phyloP scores from a whole-genome alignment of 768 basidiomycete species.

The Russula virescens region DNA sequence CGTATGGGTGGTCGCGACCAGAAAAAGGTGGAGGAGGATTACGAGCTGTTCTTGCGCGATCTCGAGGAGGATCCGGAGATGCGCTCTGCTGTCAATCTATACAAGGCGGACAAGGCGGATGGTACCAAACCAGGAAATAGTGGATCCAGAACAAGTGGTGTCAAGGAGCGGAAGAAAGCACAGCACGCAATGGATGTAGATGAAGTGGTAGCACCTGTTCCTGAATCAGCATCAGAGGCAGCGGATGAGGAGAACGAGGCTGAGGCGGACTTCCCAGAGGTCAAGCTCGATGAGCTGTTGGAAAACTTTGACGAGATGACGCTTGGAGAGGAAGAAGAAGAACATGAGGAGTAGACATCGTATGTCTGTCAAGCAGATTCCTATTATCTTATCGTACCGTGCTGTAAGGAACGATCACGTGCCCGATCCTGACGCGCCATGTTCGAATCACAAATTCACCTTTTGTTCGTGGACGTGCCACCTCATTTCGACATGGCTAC shows the following conservation, averaged over 20 bases:
- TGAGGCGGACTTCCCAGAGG: conserved; percentile 85
- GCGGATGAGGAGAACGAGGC: conserved; percentile 41
- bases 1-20: conserved; percentile 85
- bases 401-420: conserved; percentile 2
- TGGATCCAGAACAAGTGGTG: conserved; percentile 34
- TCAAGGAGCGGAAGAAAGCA: conserved; percentile 38
- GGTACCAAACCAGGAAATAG: conserved; percentile 40
- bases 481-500: conserved; percentile 4
- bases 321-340: conserved; percentile 41
- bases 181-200: conserved; percentile 71
- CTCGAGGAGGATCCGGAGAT: conserved; percentile 94
- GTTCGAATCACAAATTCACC: not conserved
- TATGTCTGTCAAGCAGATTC: not conserved
- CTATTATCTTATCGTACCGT: too few species aligned
- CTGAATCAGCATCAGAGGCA: conserved; percentile 28
- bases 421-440: not conserved
- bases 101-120: conserved; percentile 65
- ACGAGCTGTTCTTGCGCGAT: conserved; percentile 91
- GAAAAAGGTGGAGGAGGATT: conserved; percentile 93
- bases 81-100: conserved; percentile 80
- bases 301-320: conserved; percentile 93
- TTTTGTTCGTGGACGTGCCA: not conserved
- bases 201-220: conserved; percentile 31
- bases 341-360: not conserved
- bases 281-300: conserved; percentile 77